phyloP scores from a whole-genome alignment of 768 basidiomycete species.

The Leccinellum rugosiceps region DNA sequence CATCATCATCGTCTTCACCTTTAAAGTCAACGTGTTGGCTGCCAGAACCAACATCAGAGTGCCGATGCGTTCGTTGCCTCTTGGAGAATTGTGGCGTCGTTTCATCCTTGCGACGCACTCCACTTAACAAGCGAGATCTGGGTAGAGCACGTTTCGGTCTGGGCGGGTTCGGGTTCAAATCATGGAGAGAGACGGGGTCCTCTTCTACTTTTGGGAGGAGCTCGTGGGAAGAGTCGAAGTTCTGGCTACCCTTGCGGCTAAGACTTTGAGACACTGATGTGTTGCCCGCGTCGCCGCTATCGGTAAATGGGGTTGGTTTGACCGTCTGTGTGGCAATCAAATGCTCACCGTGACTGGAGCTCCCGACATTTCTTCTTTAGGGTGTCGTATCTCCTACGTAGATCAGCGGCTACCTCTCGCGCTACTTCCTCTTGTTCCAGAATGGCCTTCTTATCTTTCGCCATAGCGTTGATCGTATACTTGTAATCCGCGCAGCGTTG shows the following conservation, averaged over 20 bases:
- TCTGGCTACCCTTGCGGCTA: slow-evolving; percentile 9
- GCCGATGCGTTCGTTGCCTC: slow-evolving; percentile 23
- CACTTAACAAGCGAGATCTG: slow-evolving; percentile 15
- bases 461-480: slow-evolving; percentile 31
- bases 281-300: slow-evolving; percentile 7
- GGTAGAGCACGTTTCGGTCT: slow-evolving; percentile 31
- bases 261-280: slow-evolving; percentile 1
- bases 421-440: slow-evolving; percentile 33
- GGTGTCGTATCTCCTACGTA: slow-evolving; percentile 33
- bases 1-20: slow-evolving; percentile 18
- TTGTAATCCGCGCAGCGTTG: slow-evolving; percentile 42
- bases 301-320: not conserved
- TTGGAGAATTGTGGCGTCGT: slow-evolving; percentile 11
- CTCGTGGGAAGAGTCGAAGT: slow-evolving; percentile 8
- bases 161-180: not conserved
- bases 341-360: slow-evolving; percentile 12
- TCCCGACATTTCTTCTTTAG: slow-evolving; percentile 28
- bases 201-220: slow-evolving; percentile 25
- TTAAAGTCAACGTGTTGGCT: slow-evolving; percentile 6
- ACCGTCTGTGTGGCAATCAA: not conserved
- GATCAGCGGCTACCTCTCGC: slow-evolving; percentile 38
- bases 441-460: slow-evolving; percentile 28
- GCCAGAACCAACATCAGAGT: slow-evolving; percentile 15
- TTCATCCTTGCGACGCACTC: slow-evolving; percentile 4
- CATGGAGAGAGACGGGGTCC: slow-evolving; percentile 11